Base-by-base conservation (phyloP, 108 stramenopile species). In the Schizochytrium sp. region DNA sequence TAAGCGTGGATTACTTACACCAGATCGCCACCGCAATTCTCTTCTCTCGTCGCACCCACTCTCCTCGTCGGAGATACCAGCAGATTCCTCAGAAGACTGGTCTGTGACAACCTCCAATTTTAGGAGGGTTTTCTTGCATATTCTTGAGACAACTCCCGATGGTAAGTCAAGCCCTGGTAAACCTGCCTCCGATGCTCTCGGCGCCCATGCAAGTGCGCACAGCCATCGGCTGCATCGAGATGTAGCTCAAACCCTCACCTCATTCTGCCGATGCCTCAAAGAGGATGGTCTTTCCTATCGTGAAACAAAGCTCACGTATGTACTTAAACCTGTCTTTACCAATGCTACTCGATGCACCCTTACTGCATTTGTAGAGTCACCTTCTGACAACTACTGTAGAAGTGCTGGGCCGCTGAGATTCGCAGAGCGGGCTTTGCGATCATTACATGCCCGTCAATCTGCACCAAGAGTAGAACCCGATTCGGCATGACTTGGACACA, bases 171-270 rank as follows among this genome's bases (percentile, higher is more conserved):
- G 50, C 47, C 5, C 76, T 5, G 0, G 8, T n/a, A 83, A 83
- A 5, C 76, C 50, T 5, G 10, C 47, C 10, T 0, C 53, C 2
- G 76, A 55, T 10, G 76, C 50, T 1, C 47, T 49, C 3, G 76
- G 76, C 47, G 50, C 53, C 28, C 76, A 83, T 55, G 76, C 76
- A 5, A 83, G 76, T 28, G 47, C 76, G 76, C 76, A 83, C 53
- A 83, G 53, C 38, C 76, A 83, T 40, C 49, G 55, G 53, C 53
- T 83, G 8, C 50, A 49, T 28, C 47, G 53, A 13, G 47, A 55
- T 42, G 47, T 55, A 10, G 50, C 47, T n/a, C 76, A 83, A 40
- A 83, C 76, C 0, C 76, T 83, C 0, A 83, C 50, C 5, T 49
- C 76, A 5, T 55, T 83, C 2, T 83, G 76, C 76, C 47, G 76